Evolutionary conservation across 2,329 filamentous ascomycete genomes (phyloP), one percentile per base, ranked within the genome.

Genomic region (Plectosphaerella plurivora): DNA sequence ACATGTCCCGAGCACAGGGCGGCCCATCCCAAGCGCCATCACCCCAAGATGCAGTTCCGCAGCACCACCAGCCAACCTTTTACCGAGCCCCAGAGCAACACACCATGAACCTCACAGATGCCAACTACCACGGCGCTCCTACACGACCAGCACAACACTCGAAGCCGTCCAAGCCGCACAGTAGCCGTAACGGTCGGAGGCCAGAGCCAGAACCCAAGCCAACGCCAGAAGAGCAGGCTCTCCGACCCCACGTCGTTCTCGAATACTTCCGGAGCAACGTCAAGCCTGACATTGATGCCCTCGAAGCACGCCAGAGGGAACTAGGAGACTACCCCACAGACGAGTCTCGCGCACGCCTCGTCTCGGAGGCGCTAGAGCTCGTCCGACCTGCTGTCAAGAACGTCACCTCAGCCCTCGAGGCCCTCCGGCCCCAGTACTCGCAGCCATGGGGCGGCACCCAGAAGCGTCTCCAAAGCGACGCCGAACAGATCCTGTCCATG

Each of bases 161-260:
- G 28, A 33, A 12, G 28, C 11, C 41, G n/a, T 20, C 18, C n/a
- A 18, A 44, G 41, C 16, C 16, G 5, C 37, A 41, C 11, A 41
- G 16, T n/a, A 41, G 37, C 37, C 14, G 37, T n/a, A 44, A 18
- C 41, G n/a, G 41, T 9, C 41, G 41, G 18, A 10, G 11, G n/a
- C 7, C 41, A 10, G 41, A 44, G 4, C 41, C 41, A 20, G 41
- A 44, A 20, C 16, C 41, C 16, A 33, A 33, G 28, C 41, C 41
- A 11, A 12, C 41, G 7, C 37, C 47, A 14, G 12, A 35, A 5
- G 36, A 39, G 3, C 45, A 16, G 8, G 33, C 46, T 5, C 44
- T 50, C 37, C 48, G 48, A 16, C 48, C 48, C 15, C 37, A 50
- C n/a, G 24, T 50, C 24, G 39, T 50, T 4, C 20, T 44, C 9